Base-by-base conservation (phyloP, 2,329 filamentous ascomycete species). In the Escovopsis sp. region DNA sequence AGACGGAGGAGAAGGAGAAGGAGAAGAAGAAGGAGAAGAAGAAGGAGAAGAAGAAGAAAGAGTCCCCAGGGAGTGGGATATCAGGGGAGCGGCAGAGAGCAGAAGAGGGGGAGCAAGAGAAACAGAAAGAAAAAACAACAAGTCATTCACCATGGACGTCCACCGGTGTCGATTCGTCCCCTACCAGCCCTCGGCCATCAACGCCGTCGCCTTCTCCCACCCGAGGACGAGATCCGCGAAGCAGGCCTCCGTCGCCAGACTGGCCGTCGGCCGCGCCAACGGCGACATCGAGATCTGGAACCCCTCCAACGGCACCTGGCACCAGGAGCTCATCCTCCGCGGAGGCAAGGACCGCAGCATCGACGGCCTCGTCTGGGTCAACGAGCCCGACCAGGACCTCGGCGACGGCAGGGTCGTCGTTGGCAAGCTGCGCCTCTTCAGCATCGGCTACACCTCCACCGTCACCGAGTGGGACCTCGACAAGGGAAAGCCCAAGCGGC, bases 201-300 rank as follows among this genome's bases (percentile, higher is more conserved):
- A 94, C 61, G 79, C 85, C 43, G 73, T 96, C 53, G 85, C 88
- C 45, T 96, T 98, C 57, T 94, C 90, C 5, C 83, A 94, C 54
- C 67, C 80, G 15, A 63, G 58, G 41, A 43, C 60, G 35, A 58
- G 58, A 45, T 61, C 66, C 40, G 57, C 61, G 43, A 61, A 52
- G 56, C 54, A 65, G 54, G 47, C 68, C 58, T 48, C 66, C 69
- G 16, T 71, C 66, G 41, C 75, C 68, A 76, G 86, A 46, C 72
- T 96, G 36, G 90, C 90, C 2, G 72, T 98, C 48, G 90, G 90
- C 40, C 79, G 90, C 45, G 81, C 84, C 39, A 94, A 96, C 55
- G 90, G 90, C 47, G 84, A 94, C 52, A 90, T 98, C 47, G 90
- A 98, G 61, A 86, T 98, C 44, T 98, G 90, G 90, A 94, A 94